Conservation (phyloP, 2,329 filamentous ascomycete species). For the Aspergillus ochraceoroseus region DNA sequence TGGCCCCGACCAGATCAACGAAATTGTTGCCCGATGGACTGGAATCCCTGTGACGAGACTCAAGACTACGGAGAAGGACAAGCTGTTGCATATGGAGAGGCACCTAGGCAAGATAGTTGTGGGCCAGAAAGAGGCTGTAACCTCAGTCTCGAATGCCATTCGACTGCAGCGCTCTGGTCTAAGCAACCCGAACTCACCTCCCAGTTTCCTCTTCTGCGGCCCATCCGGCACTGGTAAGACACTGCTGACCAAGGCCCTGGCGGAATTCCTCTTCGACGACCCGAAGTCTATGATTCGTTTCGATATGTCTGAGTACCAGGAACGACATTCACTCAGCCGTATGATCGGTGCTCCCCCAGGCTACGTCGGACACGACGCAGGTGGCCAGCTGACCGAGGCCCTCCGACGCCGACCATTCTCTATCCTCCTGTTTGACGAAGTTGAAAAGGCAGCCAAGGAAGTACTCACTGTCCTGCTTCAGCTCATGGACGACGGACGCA, state of each 20-base stretch:
- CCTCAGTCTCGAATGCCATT: constrained; percentile 91
- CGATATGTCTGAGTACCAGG: constrained; percentile 99
- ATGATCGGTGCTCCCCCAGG: constrained; percentile 98
- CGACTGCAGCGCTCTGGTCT: constrained; percentile 91
- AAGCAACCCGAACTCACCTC: constrained; percentile 91
- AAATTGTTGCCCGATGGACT: constrained; percentile 96
- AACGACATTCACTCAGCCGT: constrained; percentile 86
- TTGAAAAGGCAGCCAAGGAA: constrained; percentile 98
- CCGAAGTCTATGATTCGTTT: constrained; percentile 97
- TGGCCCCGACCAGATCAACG: constrained; percentile 96
- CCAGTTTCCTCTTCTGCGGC: constrained; percentile 97
- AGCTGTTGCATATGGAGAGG: constrained; percentile 95
- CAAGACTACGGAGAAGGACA: constrained; percentile 94
- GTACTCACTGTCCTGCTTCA: constrained; percentile 95
- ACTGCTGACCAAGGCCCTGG: constrained; percentile 89
- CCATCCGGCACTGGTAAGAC: constrained; percentile 98
- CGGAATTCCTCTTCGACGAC: constrained; percentile 97
- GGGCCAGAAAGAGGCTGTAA: constrained; percentile 89
- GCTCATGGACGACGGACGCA: constrained; percentile 98
- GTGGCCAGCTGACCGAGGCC: constrained; percentile 91
- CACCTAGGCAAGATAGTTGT: constrained; percentile 78
- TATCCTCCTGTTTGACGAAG: constrained; percentile 94
- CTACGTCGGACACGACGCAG: constrained; percentile 93
- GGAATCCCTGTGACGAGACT: constrained; percentile 93
- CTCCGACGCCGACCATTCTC: constrained; percentile 94